Evolutionary conservation across 2,329 filamentous ascomycete species (phyloP), one percentile per base, ranked within the genome.

Genomic region (Colletotrichum endophyticum): DNA sequence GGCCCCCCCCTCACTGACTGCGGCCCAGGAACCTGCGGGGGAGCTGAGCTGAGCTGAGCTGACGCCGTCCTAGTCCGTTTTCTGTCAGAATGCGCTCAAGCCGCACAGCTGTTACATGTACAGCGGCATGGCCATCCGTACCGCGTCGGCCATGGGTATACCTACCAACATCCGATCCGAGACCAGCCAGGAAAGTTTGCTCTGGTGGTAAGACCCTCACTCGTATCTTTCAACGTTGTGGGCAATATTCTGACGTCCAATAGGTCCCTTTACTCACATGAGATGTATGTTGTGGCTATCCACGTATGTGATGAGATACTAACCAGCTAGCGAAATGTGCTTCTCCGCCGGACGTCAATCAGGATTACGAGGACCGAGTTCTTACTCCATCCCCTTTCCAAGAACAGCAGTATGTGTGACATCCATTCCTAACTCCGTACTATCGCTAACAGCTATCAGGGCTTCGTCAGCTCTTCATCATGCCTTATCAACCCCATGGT

Each of bases 91-190:
- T 70, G 81, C 83, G 8, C 61, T 84, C 27, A 81, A 82, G 32
- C 82, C 82, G 12, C 83, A 84, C 77, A 81, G 80, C 71, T 84
- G 82, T 73, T 84, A 82, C 76, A 82, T 84, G 80, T 83, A 84
- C 71, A 83, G 81, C 70, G 83, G 83, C 5, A 84, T 83, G 81
- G 82, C 83, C 64, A 81, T 82, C 6, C 77, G 83, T 34, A 83
- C 82, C 22, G 83, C 83, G 5, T 78, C 83, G 4, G 83, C 82
- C 13, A 83, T 84, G 68, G 83, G 83, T 6, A 77, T 83, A 8
- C 81, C 82, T 5, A 82, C 79, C 11, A 77, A 72, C 11, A 68
- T 66, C 6, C 74, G 66, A 27, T 78, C 73, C 3, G 77, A 70
- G 13, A 69, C 78, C 11, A 72, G 71, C 15, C 73, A 66, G 44